These are phyloP conservation scores for Pseudocercospora pini-densiflorae DNA, from an alignment of 2,329 filamentous ascomycete species.

Conservation along the genomic window DNA sequence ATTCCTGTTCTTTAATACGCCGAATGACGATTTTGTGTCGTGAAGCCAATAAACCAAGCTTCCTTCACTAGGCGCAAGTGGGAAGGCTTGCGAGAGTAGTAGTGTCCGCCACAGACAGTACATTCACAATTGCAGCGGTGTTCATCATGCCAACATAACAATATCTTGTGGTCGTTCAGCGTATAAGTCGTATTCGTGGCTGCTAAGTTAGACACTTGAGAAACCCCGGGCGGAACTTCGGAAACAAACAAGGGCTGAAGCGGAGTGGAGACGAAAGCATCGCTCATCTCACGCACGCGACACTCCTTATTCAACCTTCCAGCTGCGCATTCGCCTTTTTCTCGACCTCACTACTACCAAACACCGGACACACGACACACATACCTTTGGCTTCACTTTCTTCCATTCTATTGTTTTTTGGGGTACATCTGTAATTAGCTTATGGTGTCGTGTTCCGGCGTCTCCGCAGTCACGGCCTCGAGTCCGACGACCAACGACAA, in stretches of 20 bases:
- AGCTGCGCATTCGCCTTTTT: background rate
- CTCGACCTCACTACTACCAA: background rate
- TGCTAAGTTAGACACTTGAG: too few species aligned
- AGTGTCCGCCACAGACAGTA: too few species aligned
- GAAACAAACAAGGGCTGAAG: background rate
- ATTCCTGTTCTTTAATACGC: background rate
- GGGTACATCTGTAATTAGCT: background rate
- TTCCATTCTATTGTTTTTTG: background rate
- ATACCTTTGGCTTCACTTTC: background rate
- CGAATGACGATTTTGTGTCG: background rate
- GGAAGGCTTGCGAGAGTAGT: background rate
- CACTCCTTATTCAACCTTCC: background rate
- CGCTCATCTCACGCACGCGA: background rate
- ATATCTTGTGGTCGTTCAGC: too few species aligned
- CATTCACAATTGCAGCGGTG: too few species aligned
- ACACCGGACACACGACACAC: background rate
- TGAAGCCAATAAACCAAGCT: background rate
- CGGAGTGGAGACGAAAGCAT: background rate
- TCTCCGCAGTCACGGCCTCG: constrained; percentile 6
- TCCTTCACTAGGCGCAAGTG: background rate
- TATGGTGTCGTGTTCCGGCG: background rate
- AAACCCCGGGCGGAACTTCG: background rate
- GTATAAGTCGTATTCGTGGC: too few species aligned
- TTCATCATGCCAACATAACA: too few species aligned
- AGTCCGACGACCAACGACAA: background rate